Conservation (phyloP, 2,329 filamentous ascomycete species). For the Paramyrothecium roridum region DNA sequence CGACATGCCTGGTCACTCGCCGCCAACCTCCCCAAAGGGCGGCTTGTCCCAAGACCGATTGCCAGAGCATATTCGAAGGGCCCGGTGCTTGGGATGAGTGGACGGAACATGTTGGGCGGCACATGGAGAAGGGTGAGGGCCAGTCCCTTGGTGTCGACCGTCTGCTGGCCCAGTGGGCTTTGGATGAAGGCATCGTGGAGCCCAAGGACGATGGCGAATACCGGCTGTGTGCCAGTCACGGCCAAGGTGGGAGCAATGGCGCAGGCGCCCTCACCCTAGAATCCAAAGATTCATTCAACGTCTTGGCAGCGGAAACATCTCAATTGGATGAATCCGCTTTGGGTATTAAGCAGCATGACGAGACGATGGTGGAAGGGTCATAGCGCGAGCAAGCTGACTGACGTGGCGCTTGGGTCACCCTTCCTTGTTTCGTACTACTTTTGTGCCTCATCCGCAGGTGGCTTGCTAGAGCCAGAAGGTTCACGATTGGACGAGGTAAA, state of each 20-base stretch:
- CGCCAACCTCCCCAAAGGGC: conserved; percentile 69
- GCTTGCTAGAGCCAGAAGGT: no score
- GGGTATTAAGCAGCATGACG: not conserved
- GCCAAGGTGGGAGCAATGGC: conserved; percentile 14
- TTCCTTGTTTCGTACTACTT: not conserved
- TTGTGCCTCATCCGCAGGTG: no score
- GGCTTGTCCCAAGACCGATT: conserved; percentile 69
- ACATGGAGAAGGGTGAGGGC: conserved; percentile 75
- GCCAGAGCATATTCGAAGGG: conserved; percentile 67
- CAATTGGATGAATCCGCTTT: conserved; percentile 10
- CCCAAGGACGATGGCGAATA: conserved; percentile 53
- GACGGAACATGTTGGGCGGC: conserved; percentile 87
- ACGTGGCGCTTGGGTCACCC: not conserved
- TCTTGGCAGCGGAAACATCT: conserved; percentile 11
- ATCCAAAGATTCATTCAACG: conserved; percentile 20
- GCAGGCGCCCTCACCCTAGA: conserved; percentile 11
- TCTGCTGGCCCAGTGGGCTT: conserved; percentile 58
- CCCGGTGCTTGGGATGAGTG: conserved; percentile 80
- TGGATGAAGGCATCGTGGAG: conserved; percentile 63
- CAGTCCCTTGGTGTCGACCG: conserved; percentile 54
- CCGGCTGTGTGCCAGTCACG: conserved; percentile 37
- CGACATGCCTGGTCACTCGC: conserved; percentile 68
- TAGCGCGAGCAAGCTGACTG: not conserved
- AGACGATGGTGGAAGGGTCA: not conserved
- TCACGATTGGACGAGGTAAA: no score